Base-by-base conservation (phyloP, 1,139 yeast species). In the Yamadazyma triangularis region DNA sequence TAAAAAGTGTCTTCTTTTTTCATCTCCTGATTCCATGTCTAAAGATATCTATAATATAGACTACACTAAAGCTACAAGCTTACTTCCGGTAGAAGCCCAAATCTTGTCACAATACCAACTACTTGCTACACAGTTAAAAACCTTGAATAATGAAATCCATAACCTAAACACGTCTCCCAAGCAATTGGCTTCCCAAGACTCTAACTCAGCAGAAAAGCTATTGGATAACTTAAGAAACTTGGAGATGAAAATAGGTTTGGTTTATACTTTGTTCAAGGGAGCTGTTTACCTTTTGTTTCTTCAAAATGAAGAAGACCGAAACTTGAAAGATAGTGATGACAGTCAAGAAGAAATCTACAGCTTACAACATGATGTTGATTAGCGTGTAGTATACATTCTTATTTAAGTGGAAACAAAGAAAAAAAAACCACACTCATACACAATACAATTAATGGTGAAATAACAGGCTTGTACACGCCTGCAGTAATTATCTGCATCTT, bases 181-280 rank as follows among this genome's bases (percentile, higher is more conserved):
- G 20, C 11, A n/a, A 13, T 8, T 9, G 6, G 15, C 23, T 21
- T 11, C n/a, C 29, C 47, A 6, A 18, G 20, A 18, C 9, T 18
- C 20, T 9, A 18, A 18, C 2, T 32, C 42, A 3, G 40, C 42
- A 8, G 51, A 50, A 23, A 61, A 60, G 28, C 54, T 75, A 26
- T 53, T 71, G 27, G 72, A 65, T 25, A 73, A 71, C 38, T 50
- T 80, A 44, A 58, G 85, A 25, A 72, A 65, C 26, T 59, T 81
- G 31, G 88, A 81, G 50, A 67, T 73, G 40, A 77, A 78, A 40
- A 61, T 80, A n/a, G 79, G 80, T 1, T 56, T 79, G 35, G 77
- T 80, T 4, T 77, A 81, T 32, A 80, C 86, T 0, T 54, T 77
- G 26, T 76, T 80, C 58, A 78, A 79, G 42, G 79, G 83, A 6